Conservation (phyloP, 768 basidiomycete genomes). For the Russula foetens region DNA sequence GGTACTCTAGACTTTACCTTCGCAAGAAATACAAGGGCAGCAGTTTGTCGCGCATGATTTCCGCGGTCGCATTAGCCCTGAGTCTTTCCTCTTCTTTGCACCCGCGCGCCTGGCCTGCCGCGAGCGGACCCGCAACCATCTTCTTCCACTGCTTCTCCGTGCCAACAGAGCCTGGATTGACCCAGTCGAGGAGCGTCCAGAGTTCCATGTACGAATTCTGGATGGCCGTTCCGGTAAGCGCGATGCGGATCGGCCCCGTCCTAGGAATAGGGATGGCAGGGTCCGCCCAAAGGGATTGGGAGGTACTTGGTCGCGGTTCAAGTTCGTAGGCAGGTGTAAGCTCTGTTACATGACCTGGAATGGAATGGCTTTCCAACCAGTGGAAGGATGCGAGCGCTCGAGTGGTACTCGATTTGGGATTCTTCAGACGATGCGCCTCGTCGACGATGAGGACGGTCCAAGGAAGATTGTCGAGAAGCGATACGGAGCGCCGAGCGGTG, state of each 20-base stretch:
- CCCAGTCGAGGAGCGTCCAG: slow-evolving; percentile 91
- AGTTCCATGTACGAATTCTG: slow-evolving; percentile 90
- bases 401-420: slow-evolving; percentile 56
- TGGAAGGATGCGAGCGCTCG: slow-evolving; percentile 62
- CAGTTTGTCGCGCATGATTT: slow-evolving; percentile 53
- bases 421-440: slow-evolving; percentile 89
- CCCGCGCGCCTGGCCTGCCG: slow-evolving; percentile 54
- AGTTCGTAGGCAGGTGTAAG: slow-evolving; percentile 2
- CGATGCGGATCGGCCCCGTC: slow-evolving; percentile 47
- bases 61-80: slow-evolving; percentile 52
- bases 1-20: slow-evolving; percentile 36
- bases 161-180: slow-evolving; percentile 75
- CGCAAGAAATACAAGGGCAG: slow-evolving; percentile 80
- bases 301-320: not conserved
- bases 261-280: not conserved
- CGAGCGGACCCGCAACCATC: slow-evolving; percentile 61
- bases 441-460: slow-evolving; percentile 77
- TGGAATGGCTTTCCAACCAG: slow-evolving; percentile 30
- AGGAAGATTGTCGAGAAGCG: slow-evolving; percentile 54
- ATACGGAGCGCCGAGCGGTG: slow-evolving; percentile 62
- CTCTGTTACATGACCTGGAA: slow-evolving; percentile 20
- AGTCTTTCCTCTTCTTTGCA: slow-evolving; percentile 56
- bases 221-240: slow-evolving; percentile 75
- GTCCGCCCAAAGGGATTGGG: not conserved
- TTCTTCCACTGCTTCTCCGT: slow-evolving; percentile 68